A percentile compares a stretch with the other conserved stretches of the same genome.
phyloP scores from a whole-genome alignment of 2,329 filamentous ascomycete genomes.

The Aspergillus viridinutans region DNA sequence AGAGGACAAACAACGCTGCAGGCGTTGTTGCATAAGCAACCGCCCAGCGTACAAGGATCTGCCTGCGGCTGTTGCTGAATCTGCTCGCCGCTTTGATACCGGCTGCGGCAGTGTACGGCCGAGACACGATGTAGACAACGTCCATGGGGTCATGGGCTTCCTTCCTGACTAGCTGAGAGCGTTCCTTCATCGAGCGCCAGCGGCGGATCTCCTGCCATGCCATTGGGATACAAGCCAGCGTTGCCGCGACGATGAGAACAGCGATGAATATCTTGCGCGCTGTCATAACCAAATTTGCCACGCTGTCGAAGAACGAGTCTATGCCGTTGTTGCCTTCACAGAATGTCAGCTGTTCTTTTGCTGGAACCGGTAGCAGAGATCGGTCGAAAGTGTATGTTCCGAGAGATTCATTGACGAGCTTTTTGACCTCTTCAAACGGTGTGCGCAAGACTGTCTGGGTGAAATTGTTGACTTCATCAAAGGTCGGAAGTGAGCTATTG shows the following conservation, averaged over 20 bases:
- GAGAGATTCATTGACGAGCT: slow-evolving; percentile 66
- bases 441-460: slow-evolving; percentile 69
- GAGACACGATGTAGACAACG: slow-evolving; percentile 79
- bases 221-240: slow-evolving; percentile 73
- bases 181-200: slow-evolving; percentile 68
- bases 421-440: slow-evolving; percentile 77
- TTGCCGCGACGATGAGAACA: slow-evolving; percentile 66
- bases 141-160: slow-evolving; percentile 76
- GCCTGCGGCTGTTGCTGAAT: slow-evolving; percentile 59
- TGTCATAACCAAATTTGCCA: slow-evolving; percentile 62
- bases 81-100: slow-evolving; percentile 67
- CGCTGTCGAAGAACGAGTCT: slow-evolving; percentile 72
- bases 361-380: slow-evolving; percentile 72
- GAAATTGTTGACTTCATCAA: slow-evolving; percentile 76
- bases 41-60: slow-evolving; percentile 75
- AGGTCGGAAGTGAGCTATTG: slow-evolving; percentile 75
- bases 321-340: slow-evolving; percentile 83
- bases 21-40: slow-evolving; percentile 83
- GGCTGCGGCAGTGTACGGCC: slow-evolving; percentile 67
- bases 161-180: slow-evolving; percentile 61
- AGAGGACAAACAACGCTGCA: slow-evolving; percentile 79
- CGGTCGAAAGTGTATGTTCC: slow-evolving; percentile 73
- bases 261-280: slow-evolving; percentile 72
- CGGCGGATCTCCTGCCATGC: slow-evolving; percentile 73
- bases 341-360: slow-evolving; percentile 78